phyloP scores from a whole-genome alignment of 2,329 filamentous ascomycete genomes.

The Calycina herbarum region DNA sequence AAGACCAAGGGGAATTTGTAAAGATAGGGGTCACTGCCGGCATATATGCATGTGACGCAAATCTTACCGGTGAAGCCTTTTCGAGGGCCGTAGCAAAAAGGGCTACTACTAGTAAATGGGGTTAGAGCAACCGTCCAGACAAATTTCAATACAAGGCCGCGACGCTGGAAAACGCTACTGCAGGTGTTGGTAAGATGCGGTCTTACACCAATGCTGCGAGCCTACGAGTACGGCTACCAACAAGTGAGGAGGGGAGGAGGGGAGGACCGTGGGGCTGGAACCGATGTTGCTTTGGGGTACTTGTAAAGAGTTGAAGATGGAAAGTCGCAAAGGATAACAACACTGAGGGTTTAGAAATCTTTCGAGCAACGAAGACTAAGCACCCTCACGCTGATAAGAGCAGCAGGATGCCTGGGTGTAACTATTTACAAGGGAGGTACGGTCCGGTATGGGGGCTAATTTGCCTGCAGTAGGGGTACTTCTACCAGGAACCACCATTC shows the following conservation, averaged over 20 bases:
- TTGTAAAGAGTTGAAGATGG: background rate
- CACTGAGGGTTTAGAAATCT: background rate
- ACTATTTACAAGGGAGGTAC: background rate
- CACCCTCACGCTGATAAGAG: background rate
- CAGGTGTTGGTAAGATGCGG: conserved; percentile 14
- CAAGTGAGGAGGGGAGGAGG: background rate
- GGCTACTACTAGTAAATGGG: background rate
- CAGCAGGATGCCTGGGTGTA: background rate
- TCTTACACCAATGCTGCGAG: background rate
- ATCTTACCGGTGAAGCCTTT: background rate
- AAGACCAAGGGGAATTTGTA: background rate
- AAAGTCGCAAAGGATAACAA: too few relatives aligned
- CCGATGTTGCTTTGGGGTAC: background rate
- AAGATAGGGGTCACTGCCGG: background rate
- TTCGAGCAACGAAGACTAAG: background rate
- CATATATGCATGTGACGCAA: background rate
- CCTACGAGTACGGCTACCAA: background rate
- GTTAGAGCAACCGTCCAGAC: background rate
- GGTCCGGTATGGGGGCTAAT: background rate
- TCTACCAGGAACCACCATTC: background rate
- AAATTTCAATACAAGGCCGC: background rate
- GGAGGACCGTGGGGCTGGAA: background rate
- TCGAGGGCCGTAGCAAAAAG: background rate
- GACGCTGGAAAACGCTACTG: conserved; percentile 13
- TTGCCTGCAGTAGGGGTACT: background rate